Evolutionary conservation across 1,139 yeast genomes (phyloP), one percentile per base, ranked within the genome.

Genomic region (Protomyces pachydermus): DNA sequence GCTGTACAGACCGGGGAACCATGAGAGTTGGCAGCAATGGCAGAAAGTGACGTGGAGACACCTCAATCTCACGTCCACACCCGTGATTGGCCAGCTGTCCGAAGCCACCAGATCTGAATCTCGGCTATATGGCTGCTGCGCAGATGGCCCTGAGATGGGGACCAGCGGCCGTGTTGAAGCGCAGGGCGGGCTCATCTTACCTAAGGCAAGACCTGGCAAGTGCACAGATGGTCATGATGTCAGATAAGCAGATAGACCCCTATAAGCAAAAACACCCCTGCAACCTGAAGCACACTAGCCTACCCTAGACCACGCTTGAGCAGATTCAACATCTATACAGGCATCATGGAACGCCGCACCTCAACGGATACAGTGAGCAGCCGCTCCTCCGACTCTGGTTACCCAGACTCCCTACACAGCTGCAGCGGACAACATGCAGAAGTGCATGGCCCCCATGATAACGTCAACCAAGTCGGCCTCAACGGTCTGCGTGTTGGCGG

Each of bases 401-500:
- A 54, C 37, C 48, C 39, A 18, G 58, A 60, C 12, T 56, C 64
- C 25, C 64, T 56, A 10, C 45, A 53, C 18, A 56, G 64, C 28
- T 52, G 48, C 25, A 60, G 57, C 39, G 18, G 18, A 10, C 16
- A 50, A 16, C 54, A 32, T 16, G 34, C 9, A 3, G 54, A 50
- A 25, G 53, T 45, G 18, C 64, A 60, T 48, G 64, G 64, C 35
- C 54, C 58, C n/a, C 18, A 45, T n/a, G 50, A 60, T 45, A 60
- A 60, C 28, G 54, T 60, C 50, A 60, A 60, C 54, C 48, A 53
- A 25, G 48, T 51, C 38, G 64, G 64, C 25, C 48, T 60, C 39
- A 60, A 60, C 18, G 64, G 64, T 54, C 58, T 60, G 39, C 58
- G 58, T 10, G 37, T 53, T 14, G 64, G 64, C 10, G 64, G 64